These are phyloP conservation scores for Cyclanthera cordifolia DNA, from an alignment of 306 rosid species.

Conservation along the genomic window DNA sequence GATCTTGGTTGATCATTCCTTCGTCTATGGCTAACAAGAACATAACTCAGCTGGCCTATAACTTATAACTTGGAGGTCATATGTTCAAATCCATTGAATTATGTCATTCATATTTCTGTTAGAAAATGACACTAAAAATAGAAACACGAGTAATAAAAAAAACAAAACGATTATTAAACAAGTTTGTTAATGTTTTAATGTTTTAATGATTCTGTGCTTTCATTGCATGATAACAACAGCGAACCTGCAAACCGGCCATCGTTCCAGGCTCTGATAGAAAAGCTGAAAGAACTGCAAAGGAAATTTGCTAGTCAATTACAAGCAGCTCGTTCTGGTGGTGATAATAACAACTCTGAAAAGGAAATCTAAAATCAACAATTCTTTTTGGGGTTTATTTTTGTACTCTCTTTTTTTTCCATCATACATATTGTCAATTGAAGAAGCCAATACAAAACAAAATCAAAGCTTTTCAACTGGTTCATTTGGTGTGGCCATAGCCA, in stretches of 20 bases:
- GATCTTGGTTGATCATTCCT: not conserved
- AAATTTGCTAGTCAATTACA: conserved; percentile 55
- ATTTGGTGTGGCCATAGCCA: not conserved
- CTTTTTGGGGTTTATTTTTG: not conserved
- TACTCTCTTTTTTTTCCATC: not conserved
- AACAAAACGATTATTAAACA: not conserved
- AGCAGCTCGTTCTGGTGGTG: conserved; percentile 56
- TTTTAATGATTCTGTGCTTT: not conserved
- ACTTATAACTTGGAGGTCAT: too few species aligned
- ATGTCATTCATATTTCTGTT: not conserved
- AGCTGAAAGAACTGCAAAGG: conserved; percentile 60
- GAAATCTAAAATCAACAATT: conserved; percentile 31
- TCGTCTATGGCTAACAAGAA: too few species aligned
- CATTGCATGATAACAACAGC: conserved; percentile 28
- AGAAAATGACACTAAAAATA: not conserved
- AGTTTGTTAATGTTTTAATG: not conserved
- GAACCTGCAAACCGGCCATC: conserved; percentile 73
- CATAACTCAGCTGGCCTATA: too few species aligned
- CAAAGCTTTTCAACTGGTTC: conserved; percentile 3
- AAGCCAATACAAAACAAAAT: not conserved
- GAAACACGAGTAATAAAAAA: not conserved
- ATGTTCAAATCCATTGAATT: too few species aligned
- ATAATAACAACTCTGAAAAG: conserved; percentile 36
- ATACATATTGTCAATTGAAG: not conserved
- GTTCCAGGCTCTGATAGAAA: conserved; percentile 71